Conservation (phyloP, 805 yeast genomes). For the Zygoascus biomembranicola region DNA sequence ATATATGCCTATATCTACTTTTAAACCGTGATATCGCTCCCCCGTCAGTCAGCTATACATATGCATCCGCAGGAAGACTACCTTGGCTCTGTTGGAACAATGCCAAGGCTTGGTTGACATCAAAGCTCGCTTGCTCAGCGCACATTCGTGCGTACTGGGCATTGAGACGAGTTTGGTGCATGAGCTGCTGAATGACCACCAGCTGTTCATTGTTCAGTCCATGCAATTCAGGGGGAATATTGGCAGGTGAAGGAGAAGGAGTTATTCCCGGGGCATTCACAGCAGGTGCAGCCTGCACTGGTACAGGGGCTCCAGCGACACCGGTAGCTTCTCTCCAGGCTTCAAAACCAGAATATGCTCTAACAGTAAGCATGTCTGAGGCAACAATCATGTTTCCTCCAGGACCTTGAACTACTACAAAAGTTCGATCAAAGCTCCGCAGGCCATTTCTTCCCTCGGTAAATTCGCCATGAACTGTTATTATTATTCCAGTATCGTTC, state of each 20-base stretch:
- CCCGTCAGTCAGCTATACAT: constrained; percentile 12
- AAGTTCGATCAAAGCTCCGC: constrained; percentile 80
- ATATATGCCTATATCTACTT: not conserved
- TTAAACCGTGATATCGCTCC: too few relatives aligned
- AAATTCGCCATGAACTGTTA: constrained; percentile 77
- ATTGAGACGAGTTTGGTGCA: constrained; percentile 65
- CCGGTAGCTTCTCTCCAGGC: constrained; percentile 40
- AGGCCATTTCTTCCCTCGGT: constrained; percentile 43
- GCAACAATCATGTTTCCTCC: constrained; percentile 73
- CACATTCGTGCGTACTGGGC: constrained; percentile 76
- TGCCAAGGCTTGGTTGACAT: constrained; percentile 56
- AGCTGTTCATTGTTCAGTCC: constrained; percentile 50
- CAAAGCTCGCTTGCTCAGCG: constrained; percentile 83
- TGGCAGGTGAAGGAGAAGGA: constrained; percentile 12
- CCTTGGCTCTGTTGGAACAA: constrained; percentile 64
- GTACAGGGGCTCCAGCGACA: constrained; percentile 13
- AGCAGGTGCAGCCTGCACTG: constrained; percentile 4
- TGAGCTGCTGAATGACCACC: constrained; percentile 54
- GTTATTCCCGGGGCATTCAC: constrained; percentile 6
- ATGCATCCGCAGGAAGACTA: constrained; percentile 54
- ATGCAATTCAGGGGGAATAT: constrained; percentile 15
- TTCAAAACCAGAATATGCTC: constrained; percentile 46
- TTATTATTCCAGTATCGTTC: constrained; percentile 66
- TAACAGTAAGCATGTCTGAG: constrained; percentile 67
- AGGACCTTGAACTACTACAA: constrained; percentile 65